Evolutionary conservation across 805 yeast species (phyloP), one percentile per base, ranked within the genome.

Genomic region (Schizosaccharomyces cryophilus): DNA sequence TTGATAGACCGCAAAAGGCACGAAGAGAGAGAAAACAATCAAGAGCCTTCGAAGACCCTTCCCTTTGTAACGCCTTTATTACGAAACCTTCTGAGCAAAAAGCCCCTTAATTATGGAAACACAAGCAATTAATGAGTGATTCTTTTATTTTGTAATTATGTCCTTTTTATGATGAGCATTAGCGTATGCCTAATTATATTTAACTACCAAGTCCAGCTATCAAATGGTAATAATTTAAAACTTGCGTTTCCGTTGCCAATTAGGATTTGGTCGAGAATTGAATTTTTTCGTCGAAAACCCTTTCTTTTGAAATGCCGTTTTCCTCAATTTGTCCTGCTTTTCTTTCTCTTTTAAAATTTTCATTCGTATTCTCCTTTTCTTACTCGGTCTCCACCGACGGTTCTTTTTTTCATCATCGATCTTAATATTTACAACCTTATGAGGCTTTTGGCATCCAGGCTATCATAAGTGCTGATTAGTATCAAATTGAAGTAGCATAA

Each of bases 1-100:
- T 88, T 65, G 95, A 88, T 68, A 45, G 51, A 45, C 21, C 42
- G 45, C 2, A 56, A 56, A 19, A 19, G 29, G 42, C 21, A 21
- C 15, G 35, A 56, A 30, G 47, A n/a, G 5, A n/a, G 21, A 31
- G 60, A 56, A 21, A 40, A 35, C 60, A 35, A 26, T 54, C 13
- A 54, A 30, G 58, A 31, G 19, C 15, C 40, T 11, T 7, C 40
- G 13, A 35, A 35, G 13, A 3, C 40, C 17, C 40, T 35, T 35
- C 40, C 40, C 17, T 13, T 35, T 15, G 13, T 35, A 35, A 35
- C 40, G 4, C 40, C 40, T 35, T 35, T 11, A 11, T 35, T 35
- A 35, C 11, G 40, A 35, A 7, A 15, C 40, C 40, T 35, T 35
- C 13, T 35, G 13, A 35, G 40, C 40, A 35, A 35, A 35, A 35